A percentile compares a stretch with the other conserved stretches of the same genome.
phyloP scores from a whole-genome alignment of 176 grass and related monocot genomes.

The Thalia dealbata region DNA sequence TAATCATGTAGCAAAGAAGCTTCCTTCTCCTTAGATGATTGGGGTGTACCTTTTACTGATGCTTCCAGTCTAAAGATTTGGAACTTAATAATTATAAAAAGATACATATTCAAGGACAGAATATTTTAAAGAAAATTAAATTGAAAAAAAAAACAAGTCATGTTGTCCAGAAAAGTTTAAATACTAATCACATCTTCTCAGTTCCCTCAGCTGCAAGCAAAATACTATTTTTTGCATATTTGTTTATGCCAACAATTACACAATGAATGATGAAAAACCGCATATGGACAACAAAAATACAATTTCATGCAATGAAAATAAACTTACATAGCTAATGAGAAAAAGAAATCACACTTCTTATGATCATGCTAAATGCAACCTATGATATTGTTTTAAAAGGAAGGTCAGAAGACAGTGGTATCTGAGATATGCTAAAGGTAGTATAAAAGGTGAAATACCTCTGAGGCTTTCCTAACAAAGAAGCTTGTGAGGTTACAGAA shows the following conservation, averaged over 20 bases:
- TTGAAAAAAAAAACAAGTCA: background rate
- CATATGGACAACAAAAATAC: background rate
- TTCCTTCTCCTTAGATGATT: conserved; percentile 24
- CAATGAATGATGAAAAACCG: background rate
- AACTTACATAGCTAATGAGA: too few relatives aligned
- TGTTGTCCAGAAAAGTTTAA: background rate
- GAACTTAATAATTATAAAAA: conserved; percentile 4
- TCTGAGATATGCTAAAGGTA: conserved; percentile 1
- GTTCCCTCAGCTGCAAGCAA: background rate
- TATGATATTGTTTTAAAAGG: background rate
- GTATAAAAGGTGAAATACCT: conserved; percentile 28
- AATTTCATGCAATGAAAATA: background rate
- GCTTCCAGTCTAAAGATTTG: conserved; percentile 52
- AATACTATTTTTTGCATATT: background rate
- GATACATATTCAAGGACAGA: background rate
- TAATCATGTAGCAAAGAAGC: conserved; percentile 21
- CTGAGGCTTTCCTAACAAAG: conserved; percentile 62
- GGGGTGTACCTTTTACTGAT: conserved; percentile 29
- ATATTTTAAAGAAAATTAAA: background rate
- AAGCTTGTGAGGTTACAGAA: conserved; percentile 43
- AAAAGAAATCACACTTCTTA: too few relatives aligned
- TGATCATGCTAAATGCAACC: too few relatives aligned
- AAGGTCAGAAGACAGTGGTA: background rate
- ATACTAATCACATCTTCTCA: background rate
- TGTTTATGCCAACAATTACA: background rate